Evolutionary conservation across 192 early-diverging fungal genomes (phyloP), one percentile per base, ranked within the genome.

Genomic region (Paraglomus occultum): DNA sequence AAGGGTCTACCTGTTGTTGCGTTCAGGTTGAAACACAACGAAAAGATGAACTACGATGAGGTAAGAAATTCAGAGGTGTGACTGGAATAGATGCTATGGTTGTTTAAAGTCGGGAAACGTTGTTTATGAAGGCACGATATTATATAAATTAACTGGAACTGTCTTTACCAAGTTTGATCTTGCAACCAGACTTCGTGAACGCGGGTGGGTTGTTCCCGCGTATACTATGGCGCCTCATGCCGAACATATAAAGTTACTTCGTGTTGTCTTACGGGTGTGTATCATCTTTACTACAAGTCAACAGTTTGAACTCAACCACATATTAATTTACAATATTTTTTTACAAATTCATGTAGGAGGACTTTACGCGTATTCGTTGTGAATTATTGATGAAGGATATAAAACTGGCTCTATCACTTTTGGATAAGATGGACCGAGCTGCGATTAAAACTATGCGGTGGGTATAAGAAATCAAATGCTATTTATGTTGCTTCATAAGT

Each of bases 151-250:
- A 54, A 31, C 71, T 82, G 17, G 79, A 73, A 6, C 52, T 31
- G 3, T 20, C 7, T 72, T 79, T 22, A 74, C 73, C 47, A 81
- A 90, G 82, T 84, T 82, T 64, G 81, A 83, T 38, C 63, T 90
- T 23, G 77, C 85, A 12, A 79, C 76, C 23, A 72, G 85, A 64
- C 73, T 90, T 46, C 87, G 84, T 47, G 83, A 86, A 50, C 83
- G 83, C 51, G 87, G 88, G 9, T 92, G 90, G 90, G 89, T 92
- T 67, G 86, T 92, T 3, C 90, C 90, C 62, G 87, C 87, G 51
- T 92, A 92, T 69, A 80, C 85, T n/a, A 80, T 91, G 74, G 84
- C 90, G 0, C 83, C 82, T 5, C 49, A 78, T 49, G 64, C 71
- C 0, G 76, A 79, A 58, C 49, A 68, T 8, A 67, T 82, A 50